Conservation (phyloP, 768 basidiomycete genomes). For the Neoboletus brunneissimus region DNA sequence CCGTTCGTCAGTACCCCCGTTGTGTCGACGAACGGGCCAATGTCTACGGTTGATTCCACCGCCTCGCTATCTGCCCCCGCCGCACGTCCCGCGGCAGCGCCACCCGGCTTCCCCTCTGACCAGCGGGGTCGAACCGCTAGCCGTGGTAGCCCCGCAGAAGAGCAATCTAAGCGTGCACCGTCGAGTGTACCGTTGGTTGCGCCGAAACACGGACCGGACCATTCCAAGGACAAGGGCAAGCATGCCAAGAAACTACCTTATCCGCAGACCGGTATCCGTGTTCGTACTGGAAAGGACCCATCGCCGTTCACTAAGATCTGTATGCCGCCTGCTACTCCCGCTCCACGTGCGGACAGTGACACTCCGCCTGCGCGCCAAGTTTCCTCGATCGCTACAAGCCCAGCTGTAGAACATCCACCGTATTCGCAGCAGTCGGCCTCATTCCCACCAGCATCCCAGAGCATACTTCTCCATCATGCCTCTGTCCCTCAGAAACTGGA, state of each 20-base stretch:
- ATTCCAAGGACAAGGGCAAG: conserved; percentile 38
- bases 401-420: conserved; percentile 9
- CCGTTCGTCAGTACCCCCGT: conserved; percentile 43
- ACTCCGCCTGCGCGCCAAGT: conserved; percentile 6
- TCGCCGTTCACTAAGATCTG: conserved; percentile 20
- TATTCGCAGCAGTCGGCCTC: conserved; percentile 15
- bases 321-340: conserved; percentile 2
- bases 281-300: conserved; percentile 39
- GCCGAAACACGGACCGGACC: conserved; percentile 16
- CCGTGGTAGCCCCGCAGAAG: conserved; percentile 9
- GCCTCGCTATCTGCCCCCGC: not conserved
- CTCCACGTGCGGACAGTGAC: conserved; percentile 11
- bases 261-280: conserved; percentile 47
- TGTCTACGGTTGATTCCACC: not conserved
- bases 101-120: not conserved
- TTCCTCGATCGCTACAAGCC: conserved; percentile 12
- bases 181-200: conserved; percentile 6
- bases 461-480: not conserved
- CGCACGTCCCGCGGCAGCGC: not conserved
- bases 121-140: not conserved
- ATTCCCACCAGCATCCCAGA: conserved; percentile 9
- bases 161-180: conserved; percentile 13
- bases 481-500: conserved; percentile 17
- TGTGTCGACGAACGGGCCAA: conserved; percentile 9
- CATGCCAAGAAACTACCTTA: conserved; percentile 41